Evolutionary conservation across 768 basidiomycete genomes (phyloP).

Genomic region (Mycena vitilis): DNA sequence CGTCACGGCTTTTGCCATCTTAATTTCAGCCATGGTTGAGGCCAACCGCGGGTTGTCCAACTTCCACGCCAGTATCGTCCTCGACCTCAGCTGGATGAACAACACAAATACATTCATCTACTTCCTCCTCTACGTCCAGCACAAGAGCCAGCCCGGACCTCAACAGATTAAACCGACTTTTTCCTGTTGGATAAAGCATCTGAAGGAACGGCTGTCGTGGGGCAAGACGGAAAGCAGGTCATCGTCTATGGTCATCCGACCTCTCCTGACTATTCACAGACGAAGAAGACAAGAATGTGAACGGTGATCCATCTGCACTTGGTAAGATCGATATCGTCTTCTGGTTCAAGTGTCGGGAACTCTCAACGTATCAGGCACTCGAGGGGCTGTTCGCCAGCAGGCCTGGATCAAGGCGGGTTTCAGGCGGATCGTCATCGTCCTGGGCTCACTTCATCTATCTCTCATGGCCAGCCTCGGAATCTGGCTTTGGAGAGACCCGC

Average conservation of each 20-base stretch:
- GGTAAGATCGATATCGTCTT: too few relatives aligned
- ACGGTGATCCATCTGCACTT: too few relatives aligned
- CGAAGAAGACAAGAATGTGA: too few relatives aligned
- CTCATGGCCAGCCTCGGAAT: slow-evolving; percentile 22
- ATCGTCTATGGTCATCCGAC: too few relatives aligned
- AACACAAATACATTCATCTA: slow-evolving; percentile 14
- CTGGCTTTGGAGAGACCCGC: slow-evolving; percentile 29
- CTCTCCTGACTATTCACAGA: too few relatives aligned
- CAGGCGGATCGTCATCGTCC: slow-evolving; percentile 7
- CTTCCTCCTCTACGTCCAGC: slow-evolving; percentile 11
- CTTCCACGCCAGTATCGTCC: slow-evolving; percentile 4
- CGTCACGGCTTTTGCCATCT: too few relatives aligned
- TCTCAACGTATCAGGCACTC: not conserved
- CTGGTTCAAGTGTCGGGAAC: too few relatives aligned
- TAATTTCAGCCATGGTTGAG: too few relatives aligned
- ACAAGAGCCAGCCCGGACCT: not conserved
- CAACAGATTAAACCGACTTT: not conserved
- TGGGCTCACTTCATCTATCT: slow-evolving; percentile 25
- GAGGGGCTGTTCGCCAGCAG: not conserved
- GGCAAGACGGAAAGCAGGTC: not conserved
- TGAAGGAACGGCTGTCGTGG: slow-evolving; percentile 29
- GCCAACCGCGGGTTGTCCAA: not conserved
- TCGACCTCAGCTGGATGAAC: slow-evolving; percentile 11
- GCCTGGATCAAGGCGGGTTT: not conserved
- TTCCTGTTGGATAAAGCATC: slow-evolving; percentile 5